A percentile compares a stretch with the other conserved stretches of the same genome.
phyloP scores from a whole-genome alignment of 805 yeast genomes.

The Ogataea saltuana region DNA sequence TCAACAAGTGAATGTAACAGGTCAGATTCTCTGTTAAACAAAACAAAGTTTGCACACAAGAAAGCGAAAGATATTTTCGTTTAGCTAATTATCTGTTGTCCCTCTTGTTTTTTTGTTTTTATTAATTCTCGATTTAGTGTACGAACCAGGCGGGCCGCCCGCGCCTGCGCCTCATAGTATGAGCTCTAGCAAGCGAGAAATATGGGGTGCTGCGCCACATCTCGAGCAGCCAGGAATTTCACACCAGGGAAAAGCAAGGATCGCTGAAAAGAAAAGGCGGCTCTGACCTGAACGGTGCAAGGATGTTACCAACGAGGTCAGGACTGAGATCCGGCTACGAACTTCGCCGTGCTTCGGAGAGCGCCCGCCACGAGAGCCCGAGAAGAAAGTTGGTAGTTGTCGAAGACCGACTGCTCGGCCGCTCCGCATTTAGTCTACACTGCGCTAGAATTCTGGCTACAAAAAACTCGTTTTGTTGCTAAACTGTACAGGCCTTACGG shows the following conservation, averaged over 20 bases:
- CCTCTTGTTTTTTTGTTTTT: conserved; percentile 3
- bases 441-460: too few species aligned
- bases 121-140: conserved; percentile 3
- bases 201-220: neutral
- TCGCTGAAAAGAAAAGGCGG: neutral
- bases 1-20: neutral
- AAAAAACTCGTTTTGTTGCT: neutral
- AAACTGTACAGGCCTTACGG: conserved; percentile 38
- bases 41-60: too few species aligned
- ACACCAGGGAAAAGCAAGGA: neutral
- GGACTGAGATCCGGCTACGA: conserved; percentile 1
- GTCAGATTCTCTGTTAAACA: neutral
- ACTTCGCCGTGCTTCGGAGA: too few species aligned
- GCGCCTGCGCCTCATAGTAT: conserved; percentile 6
- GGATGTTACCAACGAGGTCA: conserved; percentile 1
- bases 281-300: neutral
- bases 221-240: too few species aligned
- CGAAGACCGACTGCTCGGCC: too few species aligned
- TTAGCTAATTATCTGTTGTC: neutral
- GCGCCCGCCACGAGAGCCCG: too few species aligned
- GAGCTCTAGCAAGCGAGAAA: neutral
- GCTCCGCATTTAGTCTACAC: too few species aligned
- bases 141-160: conserved; percentile 7
- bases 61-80: neutral
- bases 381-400: too few species aligned